Evolutionary conservation across 768 basidiomycete species (phyloP), one percentile per base, ranked within the genome.

Genomic region (Pleurotus giganteus): DNA sequence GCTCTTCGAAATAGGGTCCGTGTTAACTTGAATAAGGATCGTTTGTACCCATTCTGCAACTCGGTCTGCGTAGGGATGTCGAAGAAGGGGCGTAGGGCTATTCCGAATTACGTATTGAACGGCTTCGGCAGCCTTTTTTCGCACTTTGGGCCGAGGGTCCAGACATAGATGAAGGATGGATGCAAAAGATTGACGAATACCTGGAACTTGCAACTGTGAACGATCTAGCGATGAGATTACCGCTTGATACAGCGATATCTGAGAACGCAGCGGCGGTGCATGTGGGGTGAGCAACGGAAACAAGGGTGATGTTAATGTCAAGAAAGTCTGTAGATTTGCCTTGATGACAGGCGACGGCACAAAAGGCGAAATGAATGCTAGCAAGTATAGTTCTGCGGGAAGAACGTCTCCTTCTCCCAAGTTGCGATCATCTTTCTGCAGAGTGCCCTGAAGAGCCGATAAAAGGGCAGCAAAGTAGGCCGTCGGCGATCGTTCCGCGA

Each of bases 391-490:
- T 49, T 85, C 85, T 24, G 92, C 91, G 15, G 92, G 89, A 11
- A 95, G 75, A 27, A 92, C 74, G 56, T 91, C 89, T 13, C 86
- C 87, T 51, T 93, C 89, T 61, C 70, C 71, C 55, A 75, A 69
- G 61, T 65, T 67, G 53, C 66, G 62, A 61, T 77, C 78, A 62
- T 75, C 78, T 65, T 79, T 86, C 71, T 85, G 83, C 23, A 93
- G 69, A 9, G 87, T 85, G 56, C 87, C 84, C 63, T 92, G 89
- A 27, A 96, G 78, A 6, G 91, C 89, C 11, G 92, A 93, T 46
- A 92, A 74, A 56, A 96, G 77, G 2, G 90, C 88, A n/a, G 94
- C 91, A 70, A 95, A 97, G 74, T 98, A 98, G 27, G 97, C 96
- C 1, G 93, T 94, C 5, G 95, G 79, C 6, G 88, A 79, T 36